Evolutionary conservation across 2,329 filamentous ascomycete genomes (phyloP).

Genomic region (Byssothecium circinans): DNA sequence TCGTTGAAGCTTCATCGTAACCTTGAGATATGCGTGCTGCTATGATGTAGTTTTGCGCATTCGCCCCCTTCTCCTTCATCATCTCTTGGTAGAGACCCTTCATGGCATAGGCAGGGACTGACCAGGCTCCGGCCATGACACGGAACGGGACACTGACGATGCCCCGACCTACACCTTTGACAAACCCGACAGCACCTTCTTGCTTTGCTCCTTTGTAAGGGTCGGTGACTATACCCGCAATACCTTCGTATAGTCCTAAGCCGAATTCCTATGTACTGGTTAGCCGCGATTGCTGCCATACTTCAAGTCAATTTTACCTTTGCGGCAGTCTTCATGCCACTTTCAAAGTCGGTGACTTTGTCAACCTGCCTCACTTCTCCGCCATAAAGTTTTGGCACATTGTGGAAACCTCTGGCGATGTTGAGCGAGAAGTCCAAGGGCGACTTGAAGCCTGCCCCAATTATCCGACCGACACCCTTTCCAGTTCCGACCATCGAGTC

Average conservation of each 20-base stretch:
- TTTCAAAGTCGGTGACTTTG: constrained; percentile 75
- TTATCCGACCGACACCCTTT: constrained; percentile 70
- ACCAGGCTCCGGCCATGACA: constrained; percentile 67
- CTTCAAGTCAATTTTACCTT: constrained; percentile 52
- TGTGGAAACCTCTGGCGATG: constrained; percentile 83
- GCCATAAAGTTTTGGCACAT: constrained; percentile 81
- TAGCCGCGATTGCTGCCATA: not conserved
- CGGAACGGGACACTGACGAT: constrained; percentile 81
- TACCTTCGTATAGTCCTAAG: constrained; percentile 76
- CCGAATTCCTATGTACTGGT: constrained; percentile 63
- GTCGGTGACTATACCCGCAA: constrained; percentile 78
- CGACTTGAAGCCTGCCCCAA: constrained; percentile 73
- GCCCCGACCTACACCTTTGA: constrained; percentile 82
- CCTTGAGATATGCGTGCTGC: constrained; percentile 76
- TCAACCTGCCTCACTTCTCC: constrained; percentile 78
- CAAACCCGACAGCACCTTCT: constrained; percentile 65
- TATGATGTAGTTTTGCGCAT: constrained; percentile 77
- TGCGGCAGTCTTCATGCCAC: constrained; percentile 74
- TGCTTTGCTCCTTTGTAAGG: constrained; percentile 70
- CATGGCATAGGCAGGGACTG: constrained; percentile 77
- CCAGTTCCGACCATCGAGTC: constrained; percentile 67
- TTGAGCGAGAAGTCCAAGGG: constrained; percentile 85
- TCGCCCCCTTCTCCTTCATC: constrained; percentile 68
- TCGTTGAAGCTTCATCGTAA: constrained; percentile 62
- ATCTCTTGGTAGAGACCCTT: constrained; percentile 81